Evolutionary conservation across 2,329 filamentous ascomycete genomes (phyloP).

Genomic region (Hypomyces perniciosus): DNA sequence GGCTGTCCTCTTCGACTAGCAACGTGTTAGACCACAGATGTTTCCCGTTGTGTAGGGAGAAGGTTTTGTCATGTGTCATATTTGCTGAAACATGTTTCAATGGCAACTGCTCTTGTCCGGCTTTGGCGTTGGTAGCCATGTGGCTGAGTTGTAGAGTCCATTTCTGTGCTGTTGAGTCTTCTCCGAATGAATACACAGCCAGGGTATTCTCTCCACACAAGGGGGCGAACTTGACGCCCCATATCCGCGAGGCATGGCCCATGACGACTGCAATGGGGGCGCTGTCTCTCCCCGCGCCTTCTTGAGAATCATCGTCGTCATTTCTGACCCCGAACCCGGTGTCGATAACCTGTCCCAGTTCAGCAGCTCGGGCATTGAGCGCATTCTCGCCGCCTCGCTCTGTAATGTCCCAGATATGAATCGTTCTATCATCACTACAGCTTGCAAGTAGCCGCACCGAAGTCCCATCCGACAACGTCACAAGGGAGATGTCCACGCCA

Average conservation of each 20-base stretch:
- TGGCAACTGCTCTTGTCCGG: not conserved
- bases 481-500: conserved; percentile 69
- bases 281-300: not conserved
- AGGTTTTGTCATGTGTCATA: conserved; percentile 49
- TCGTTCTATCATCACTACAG: conserved; percentile 90
- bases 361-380: conserved; percentile 53
- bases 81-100: conserved; percentile 13
- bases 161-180: conserved; percentile 70
- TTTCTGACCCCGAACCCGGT: conserved; percentile 9
- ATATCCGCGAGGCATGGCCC: conserved; percentile 86
- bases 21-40: conserved; percentile 76
- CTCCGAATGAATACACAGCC: conserved; percentile 68
- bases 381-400: conserved; percentile 29
- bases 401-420: conserved; percentile 81
- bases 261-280: conserved; percentile 63
- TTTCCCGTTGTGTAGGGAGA: conserved; percentile 72
- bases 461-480: conserved; percentile 33
- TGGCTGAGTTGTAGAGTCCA: conserved; percentile 54
- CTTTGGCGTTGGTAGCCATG: not conserved
- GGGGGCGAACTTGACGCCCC: conserved; percentile 67
- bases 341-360: conserved; percentile 26
- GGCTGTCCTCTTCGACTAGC: conserved; percentile 22
- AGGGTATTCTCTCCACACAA: conserved; percentile 16
- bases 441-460: conserved; percentile 66
- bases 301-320: not conserved